Conservation (phyloP, 257 asterid genomes). For the Nicotiana otophora region DNA sequence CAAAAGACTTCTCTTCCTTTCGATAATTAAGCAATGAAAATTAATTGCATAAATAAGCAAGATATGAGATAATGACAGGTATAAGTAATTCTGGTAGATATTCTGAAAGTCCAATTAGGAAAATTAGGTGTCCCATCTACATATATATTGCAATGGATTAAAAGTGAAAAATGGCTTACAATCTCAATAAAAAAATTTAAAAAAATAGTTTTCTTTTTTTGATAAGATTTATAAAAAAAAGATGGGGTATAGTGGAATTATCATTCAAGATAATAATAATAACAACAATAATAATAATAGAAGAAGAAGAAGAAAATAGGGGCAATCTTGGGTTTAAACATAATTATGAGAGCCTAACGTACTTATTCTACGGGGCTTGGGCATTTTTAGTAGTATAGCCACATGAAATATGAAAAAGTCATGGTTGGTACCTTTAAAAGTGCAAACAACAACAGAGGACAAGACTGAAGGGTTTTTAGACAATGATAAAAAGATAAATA, state of each 20-base stretch:
- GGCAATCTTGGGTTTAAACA: neutral
- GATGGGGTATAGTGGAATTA: neutral
- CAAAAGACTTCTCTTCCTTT: neutral
- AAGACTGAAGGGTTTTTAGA: neutral
- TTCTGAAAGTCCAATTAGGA: neutral
- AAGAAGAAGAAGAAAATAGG: neutral
- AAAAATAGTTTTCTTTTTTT: no score
- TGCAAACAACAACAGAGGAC: neutral
- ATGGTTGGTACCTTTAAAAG: neutral
- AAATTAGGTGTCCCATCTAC: neutral
- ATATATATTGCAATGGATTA: neutral
- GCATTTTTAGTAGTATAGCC: neutral
- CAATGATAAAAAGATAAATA: neutral
- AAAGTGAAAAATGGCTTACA: neutral
- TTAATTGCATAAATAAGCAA: neutral
- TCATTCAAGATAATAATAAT: neutral
- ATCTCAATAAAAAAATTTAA: neutral
- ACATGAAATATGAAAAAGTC: neutral
- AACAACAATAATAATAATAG: no score
- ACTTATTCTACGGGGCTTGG: neutral
- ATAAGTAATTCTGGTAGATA: neutral
- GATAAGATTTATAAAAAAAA: no score
- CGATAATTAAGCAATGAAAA: neutral
- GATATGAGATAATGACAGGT: neutral
- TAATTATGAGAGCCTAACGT: neutral